phyloP scores from a whole-genome alignment of 2,329 filamentous ascomycete genomes.

The Macrophomina tecta region DNA sequence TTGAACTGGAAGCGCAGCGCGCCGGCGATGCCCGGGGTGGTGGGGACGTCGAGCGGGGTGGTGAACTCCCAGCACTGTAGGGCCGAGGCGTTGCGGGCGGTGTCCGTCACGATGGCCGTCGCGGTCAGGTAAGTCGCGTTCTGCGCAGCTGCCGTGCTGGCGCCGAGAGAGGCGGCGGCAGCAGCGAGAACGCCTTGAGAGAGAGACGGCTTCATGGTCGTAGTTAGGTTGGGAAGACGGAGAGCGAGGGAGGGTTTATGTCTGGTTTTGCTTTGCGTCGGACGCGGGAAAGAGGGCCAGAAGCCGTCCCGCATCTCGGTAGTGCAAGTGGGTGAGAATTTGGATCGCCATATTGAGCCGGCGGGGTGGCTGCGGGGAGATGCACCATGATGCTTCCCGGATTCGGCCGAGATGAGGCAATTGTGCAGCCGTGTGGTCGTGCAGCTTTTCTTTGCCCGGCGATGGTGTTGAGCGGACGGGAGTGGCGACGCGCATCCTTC shows the following conservation, averaged over 20 bases:
- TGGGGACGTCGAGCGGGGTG: slow-evolving; percentile 36
- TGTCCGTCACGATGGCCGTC: slow-evolving; percentile 42
- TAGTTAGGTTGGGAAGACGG: not conserved
- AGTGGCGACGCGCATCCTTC: not conserved
- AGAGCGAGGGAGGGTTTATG: not conserved
- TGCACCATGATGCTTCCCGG: not conserved
- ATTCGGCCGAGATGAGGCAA: not conserved
- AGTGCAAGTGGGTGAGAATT: not conserved
- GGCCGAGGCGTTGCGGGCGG: slow-evolving; percentile 37
- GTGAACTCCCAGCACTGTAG: slow-evolving; percentile 45
- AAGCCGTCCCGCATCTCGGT: not conserved
- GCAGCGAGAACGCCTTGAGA: not conserved
- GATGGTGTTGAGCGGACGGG: not conserved
- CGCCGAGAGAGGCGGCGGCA: not conserved
- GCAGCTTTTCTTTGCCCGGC: not conserved
- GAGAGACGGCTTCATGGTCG: not conserved
- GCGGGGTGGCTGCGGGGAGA: not conserved
- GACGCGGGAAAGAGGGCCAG: no score
- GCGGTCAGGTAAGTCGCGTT: slow-evolving; percentile 33
- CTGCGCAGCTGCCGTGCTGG: not conserved
- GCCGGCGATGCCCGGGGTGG: slow-evolving; percentile 37
- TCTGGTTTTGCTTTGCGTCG: no score
- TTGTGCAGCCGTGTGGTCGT: not conserved
- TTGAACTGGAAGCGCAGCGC: slow-evolving; percentile 33
- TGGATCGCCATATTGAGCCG: not conserved